Evolutionary conservation across 2,329 filamentous ascomycete species (phyloP), one percentile per base, ranked within the genome.

Genomic region (Dryadomyces sulphureus): DNA sequence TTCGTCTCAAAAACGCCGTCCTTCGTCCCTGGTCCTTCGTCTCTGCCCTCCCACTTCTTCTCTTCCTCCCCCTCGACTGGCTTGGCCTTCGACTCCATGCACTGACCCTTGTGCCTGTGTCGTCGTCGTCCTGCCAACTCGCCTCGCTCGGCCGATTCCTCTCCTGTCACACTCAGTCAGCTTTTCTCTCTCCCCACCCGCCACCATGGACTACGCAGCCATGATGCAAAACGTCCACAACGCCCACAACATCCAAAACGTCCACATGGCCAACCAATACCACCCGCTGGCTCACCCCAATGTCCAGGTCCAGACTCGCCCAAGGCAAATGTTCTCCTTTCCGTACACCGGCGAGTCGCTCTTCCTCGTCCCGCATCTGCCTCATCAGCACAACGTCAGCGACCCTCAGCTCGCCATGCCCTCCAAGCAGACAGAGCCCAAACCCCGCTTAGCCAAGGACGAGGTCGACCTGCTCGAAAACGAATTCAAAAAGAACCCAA

Each of bases 401-500:
- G 48, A 52, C 17, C 41, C 46, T 16, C 45, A 49, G 32, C 2
- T 17, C 21, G 36, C 40, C 27, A 40, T 43, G 39, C 16, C 25
- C 16, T 30, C 49, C 5, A 60, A 65, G 53, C 61, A 62, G 20
- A 45, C 49, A 11, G 65, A 72, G 52, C 66, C 70, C 12, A 74
- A 73, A 54, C 69, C 71, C 20, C 63, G 71, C 27, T 61, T 77
- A 25, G 72, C 72, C 46, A 77, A 76, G 56, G 72, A 75, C 43
- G 73, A 77, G 56, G 73, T 77, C 8, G 72, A 75, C 50, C 57
- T 73, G 41, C 62, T 80, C 25, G 77, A 81, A 55, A 65, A 67
- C 30, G 74, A 79, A 56, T 81, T 80, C 53, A 67, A 72, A 50
- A 75, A 75, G 57, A 80, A 80, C 57, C 72, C 73, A 51, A 81